Base-by-base conservation (phyloP, 1,284 basidiomycete genomes). In the Puccinia sorghi region DNA sequence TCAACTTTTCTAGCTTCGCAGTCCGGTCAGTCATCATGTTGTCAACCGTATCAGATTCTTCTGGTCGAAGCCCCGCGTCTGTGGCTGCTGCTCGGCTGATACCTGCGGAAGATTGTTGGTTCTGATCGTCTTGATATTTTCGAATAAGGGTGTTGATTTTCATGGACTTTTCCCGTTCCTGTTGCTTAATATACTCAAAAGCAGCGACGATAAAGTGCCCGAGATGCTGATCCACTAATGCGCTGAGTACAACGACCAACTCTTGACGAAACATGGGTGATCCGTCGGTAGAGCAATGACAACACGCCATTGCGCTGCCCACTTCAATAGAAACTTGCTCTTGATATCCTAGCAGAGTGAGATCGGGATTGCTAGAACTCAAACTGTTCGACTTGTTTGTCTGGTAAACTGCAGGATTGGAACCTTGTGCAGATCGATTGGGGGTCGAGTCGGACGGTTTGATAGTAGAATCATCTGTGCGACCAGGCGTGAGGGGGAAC, bases 391-490 rank as follows among this genome's bases (percentile, higher is more conserved):
- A 37, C 20, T 77, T 69, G 69, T 77, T 77, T 12, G 66, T 41
- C 48, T 70, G 66, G 52, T 66, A 66, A 56, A 48, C 22, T 15
- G 20, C 7, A 7, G 37, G 9, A 52, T 27, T 48, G 1, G 46
- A 32, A 57, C 3, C 13, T 11, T 66, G 37, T 39, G 39, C 27
- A 20, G 72, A 12, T 52, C n/a, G 41, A 27, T n/a, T 27, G 22
- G 46, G 22, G 56, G 43, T 17, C 17, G 56, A 90, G 84, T 88
- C 88, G 59, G 95, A 54, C 87, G 90, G 72, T 80, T 66, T 75
- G 73, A n/a, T 56, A 82, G 72, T 78, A 50, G 41, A 48, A 43
- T 50, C 54, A 66, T 63, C 32, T n/a, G 59, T 9, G 17, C 22
- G 50, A 41, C 43, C 46, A 20, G 37, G 52, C 32, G 25, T 39